Percentiles rank a stretch among this genome's conserved stretches.
Evolutionary conservation across 257 asterid genomes (phyloP).

Genomic region (Leptodermis oblonga): DNA sequence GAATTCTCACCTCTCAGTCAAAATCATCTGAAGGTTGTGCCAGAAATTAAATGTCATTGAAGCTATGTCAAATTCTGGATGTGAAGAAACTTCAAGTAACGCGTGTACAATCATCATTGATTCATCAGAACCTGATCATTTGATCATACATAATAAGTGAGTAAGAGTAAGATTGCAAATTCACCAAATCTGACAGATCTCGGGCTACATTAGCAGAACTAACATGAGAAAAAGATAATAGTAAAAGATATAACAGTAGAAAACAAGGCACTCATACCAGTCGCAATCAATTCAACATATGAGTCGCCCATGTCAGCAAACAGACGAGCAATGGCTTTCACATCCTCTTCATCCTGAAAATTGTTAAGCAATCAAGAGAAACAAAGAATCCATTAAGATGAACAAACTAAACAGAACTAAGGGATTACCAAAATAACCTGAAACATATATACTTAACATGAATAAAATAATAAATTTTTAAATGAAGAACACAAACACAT

Average conservation of each 20-base stretch:
- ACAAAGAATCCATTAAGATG: constrained; percentile 11
- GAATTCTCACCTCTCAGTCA: constrained; percentile 63
- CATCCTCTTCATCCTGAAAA: constrained; percentile 94
- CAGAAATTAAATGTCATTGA: constrained; percentile 99
- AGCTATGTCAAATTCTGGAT: constrained; percentile 96
- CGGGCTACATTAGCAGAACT: background rate
- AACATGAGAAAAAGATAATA: constrained; percentile 9
- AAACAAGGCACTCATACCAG: constrained; percentile 49
- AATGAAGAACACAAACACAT: background rate
- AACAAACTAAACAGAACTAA: constrained; percentile 3
- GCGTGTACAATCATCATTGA: constrained; percentile 93
- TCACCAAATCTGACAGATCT: background rate
- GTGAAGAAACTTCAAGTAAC: constrained; percentile 90
- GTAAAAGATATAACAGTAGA: constrained; percentile 16
- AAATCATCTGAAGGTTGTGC: constrained; percentile 87
- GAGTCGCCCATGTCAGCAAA: constrained; percentile 99
- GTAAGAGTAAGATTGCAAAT: background rate
- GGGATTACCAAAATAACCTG: background rate
- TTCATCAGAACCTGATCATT: constrained; percentile 87
- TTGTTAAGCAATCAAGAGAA: constrained; percentile 22
- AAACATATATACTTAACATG: background rate
- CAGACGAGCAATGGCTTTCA: constrained; percentile 96
- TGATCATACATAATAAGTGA: background rate
- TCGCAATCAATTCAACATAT: constrained; percentile 93
- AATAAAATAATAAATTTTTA: background rate